phyloP scores from a whole-genome alignment of 129 eudicot genomes.

The carrot (Daucus carota) region DNA sequence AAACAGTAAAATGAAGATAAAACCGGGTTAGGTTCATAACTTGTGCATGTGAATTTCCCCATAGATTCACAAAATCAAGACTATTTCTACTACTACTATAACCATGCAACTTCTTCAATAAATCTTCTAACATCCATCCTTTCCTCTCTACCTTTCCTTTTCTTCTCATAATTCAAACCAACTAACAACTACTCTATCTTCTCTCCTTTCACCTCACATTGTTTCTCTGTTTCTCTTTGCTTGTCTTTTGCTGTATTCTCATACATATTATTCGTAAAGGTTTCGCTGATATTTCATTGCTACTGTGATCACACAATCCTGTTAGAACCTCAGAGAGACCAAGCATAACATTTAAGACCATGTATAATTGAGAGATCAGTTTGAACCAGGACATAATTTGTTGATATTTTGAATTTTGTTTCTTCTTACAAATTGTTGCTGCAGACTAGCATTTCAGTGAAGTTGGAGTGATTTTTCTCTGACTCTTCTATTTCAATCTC shows the following conservation, averaged over 20 bases:
- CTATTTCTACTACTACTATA: not conserved
- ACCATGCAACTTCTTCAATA: not conserved
- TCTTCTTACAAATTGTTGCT: not conserved
- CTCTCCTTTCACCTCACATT: not conserved
- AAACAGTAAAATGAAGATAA: not conserved
- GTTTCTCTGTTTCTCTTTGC: not conserved
- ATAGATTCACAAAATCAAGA: not conserved
- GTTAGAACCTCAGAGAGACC: not conserved
- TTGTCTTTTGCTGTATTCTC: not conserved
- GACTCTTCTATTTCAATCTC: not conserved
- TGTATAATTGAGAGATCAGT: not conserved
- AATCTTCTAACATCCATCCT: not conserved
- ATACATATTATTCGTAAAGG: not conserved
- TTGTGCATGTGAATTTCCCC: not conserved
- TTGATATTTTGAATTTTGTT: not conserved
- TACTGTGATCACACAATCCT: not conserved
- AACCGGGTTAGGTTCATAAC: not conserved
- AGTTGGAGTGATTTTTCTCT: not conserved
- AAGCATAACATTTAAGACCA: not conserved
- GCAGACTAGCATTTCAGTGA: too few species aligned
- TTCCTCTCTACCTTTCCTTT: not conserved
- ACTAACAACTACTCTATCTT: conserved; percentile 1
- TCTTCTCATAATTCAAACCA: not conserved
- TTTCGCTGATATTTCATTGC: not conserved
- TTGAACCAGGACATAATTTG: not conserved